A percentile compares a stretch with the other conserved stretches of the same genome.
phyloP scores from a whole-genome alignment of 768 basidiomycete genomes.

The Termitomyces titanicus region DNA sequence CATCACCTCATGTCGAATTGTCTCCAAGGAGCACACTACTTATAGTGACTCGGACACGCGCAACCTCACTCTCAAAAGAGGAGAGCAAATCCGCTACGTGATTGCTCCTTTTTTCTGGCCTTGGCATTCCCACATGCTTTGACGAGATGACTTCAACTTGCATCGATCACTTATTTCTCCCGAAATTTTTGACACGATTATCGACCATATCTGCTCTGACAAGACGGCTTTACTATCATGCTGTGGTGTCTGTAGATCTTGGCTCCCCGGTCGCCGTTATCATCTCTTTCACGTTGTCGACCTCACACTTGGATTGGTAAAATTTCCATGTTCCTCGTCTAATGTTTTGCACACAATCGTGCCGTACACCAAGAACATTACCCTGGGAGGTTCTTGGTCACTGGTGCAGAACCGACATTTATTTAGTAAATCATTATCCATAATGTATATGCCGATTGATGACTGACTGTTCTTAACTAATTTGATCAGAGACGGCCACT shows the following conservation, averaged over 20 bases:
- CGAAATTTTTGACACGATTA: conserved; percentile 30
- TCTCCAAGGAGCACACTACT: too few relatives aligned
- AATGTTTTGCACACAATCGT: conserved; percentile 21
- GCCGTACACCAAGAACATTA: conserved; percentile 27
- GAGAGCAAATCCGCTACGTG: background rate
- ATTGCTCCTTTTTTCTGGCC: too few relatives aligned
- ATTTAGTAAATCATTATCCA: conserved; percentile 17
- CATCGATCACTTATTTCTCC: conserved; percentile 28
- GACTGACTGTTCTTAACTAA: background rate
- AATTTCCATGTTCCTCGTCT: conserved; percentile 23
- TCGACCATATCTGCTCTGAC: conserved; percentile 26
- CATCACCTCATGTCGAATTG: too few relatives aligned
- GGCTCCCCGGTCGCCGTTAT: conserved; percentile 28
- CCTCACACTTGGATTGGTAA: conserved; percentile 24
- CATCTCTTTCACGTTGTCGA: conserved; percentile 30
- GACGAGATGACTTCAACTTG: conserved; percentile 8
- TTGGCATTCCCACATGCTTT: background rate
- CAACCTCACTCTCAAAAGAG: background rate
- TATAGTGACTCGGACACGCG: too few relatives aligned
- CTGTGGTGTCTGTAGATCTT: conserved; percentile 30
- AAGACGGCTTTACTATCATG: conserved; percentile 24
- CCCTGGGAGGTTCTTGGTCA: conserved; percentile 24
- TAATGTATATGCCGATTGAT: conserved; percentile 13
- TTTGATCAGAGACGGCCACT: background rate
- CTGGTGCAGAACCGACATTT: conserved; percentile 11